A percentile compares a stretch with the other conserved stretches of the same genome.
These are phyloP conservation scores for Cnidoscolus chayamansa DNA, from an alignment of 441 rosid species.

Conservation along the genomic window DNA sequence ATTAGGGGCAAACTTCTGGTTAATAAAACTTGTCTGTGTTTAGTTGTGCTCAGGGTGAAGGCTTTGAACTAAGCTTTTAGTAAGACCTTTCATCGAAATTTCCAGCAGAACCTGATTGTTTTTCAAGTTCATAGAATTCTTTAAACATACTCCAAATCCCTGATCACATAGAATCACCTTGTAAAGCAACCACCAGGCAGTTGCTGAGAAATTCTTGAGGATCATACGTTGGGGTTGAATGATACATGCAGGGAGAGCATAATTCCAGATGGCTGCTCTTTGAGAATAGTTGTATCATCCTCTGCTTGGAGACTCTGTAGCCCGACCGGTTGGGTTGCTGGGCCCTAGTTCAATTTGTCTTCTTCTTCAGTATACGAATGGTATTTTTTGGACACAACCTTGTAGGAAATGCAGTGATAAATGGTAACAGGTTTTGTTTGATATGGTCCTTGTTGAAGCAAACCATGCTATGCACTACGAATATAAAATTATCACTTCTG, in stretches of 20 bases:
- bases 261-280: background rate
- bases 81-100: background rate
- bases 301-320: background rate
- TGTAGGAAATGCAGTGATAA: background rate
- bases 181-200: background rate
- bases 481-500: background rate
- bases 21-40: background rate
- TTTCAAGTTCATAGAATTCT: background rate
- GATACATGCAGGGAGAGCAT: background rate
- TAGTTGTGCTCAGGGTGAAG: background rate
- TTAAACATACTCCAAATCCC: background rate
- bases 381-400: background rate
- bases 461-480: background rate
- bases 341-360: background rate
- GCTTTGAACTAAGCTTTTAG: background rate
- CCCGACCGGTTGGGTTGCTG: background rate
- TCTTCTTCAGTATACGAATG: background rate
- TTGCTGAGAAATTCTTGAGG: background rate
- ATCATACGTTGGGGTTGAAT: background rate
- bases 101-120: constrained; percentile 3
- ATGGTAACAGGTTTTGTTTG: background rate
- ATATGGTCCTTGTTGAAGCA: background rate
- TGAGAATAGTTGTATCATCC: background rate
- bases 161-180: background rate
- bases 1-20: background rate